Conservation (phyloP, 2,329 filamentous ascomycete species). For the Cyphellophora attinorum region DNA sequence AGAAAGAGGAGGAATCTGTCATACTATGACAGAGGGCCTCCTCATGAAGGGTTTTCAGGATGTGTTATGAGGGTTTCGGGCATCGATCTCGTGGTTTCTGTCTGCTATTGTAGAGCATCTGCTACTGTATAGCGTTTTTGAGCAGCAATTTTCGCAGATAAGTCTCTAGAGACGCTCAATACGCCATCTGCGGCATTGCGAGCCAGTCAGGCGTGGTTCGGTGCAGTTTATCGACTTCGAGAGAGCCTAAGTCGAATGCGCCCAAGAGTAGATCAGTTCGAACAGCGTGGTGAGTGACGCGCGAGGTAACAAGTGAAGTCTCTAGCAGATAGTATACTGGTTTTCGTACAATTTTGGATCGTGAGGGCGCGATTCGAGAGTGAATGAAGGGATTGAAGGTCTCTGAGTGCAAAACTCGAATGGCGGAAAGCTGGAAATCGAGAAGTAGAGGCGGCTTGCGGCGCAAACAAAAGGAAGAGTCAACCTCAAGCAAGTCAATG, state of each 20-base stretch:
- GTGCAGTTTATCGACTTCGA: background rate
- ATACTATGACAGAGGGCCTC: conserved; percentile 43
- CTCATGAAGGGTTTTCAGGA: conserved; percentile 24
- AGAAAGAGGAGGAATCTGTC: conserved; percentile 43
- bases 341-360: too few relatives aligned
- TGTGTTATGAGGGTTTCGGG: conserved; percentile 5
- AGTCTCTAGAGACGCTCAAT: background rate
- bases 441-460: too few relatives aligned
- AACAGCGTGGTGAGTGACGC: too few relatives aligned
- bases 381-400: too few relatives aligned
- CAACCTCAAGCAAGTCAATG: too few relatives aligned
- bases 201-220: background rate
- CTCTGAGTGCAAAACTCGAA: too few relatives aligned
- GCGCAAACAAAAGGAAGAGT: too few relatives aligned
- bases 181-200: background rate
- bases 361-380: too few relatives aligned
- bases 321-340: too few relatives aligned
- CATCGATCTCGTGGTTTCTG: conserved; percentile 6
- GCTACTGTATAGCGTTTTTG: background rate
- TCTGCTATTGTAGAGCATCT: background rate
- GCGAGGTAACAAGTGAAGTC: too few relatives aligned
- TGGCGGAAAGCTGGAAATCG: too few relatives aligned
- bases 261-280: background rate
- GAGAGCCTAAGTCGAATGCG: background rate
- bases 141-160: background rate